Percentiles rank a stretch among this genome's conserved stretches.
Evolutionary conservation across 139 green algal genomes (phyloP).

Genomic region (Ulvella scutata): DNA sequence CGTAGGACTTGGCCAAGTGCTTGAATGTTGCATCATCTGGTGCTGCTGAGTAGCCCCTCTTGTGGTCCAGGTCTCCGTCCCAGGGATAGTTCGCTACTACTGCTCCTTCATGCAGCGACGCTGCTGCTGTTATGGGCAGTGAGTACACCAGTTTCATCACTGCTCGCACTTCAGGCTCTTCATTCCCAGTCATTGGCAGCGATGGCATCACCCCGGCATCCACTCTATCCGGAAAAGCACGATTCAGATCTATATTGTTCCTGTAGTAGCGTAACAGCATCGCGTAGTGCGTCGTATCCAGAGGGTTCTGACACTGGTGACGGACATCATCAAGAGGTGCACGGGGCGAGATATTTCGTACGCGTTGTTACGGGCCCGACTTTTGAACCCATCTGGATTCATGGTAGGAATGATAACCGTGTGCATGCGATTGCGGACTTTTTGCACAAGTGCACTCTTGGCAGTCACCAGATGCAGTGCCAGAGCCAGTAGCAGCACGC

Average conservation of each 20-base stretch:
- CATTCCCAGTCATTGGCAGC: slow-evolving; percentile 15
- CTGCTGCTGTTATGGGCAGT: slow-evolving; percentile 31
- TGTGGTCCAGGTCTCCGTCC: slow-evolving; percentile 46
- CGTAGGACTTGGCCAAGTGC: slow-evolving; percentile 53
- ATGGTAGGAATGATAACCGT: slow-evolving; percentile 56
- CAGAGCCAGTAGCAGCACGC: not conserved
- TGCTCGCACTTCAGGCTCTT: slow-evolving; percentile 49
- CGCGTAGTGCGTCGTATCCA: too few relatives aligned
- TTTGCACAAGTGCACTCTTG: not conserved
- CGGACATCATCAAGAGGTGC: not conserved
- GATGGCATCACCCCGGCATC: not conserved
- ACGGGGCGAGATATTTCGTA: slow-evolving; percentile 3
- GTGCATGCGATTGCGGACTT: slow-evolving; percentile 24
- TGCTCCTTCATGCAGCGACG: slow-evolving; percentile 62
- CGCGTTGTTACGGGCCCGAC: slow-evolving; percentile 33
- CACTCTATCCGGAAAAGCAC: slow-evolving; percentile 78
- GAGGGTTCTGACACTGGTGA: too few relatives aligned
- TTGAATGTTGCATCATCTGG: slow-evolving; percentile 67
- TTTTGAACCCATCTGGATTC: slow-evolving; percentile 80
- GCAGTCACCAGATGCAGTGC: not conserved
- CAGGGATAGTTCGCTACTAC: slow-evolving; percentile 76
- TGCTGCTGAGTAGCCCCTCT: slow-evolving; percentile 30
- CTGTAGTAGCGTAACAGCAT: slow-evolving; percentile 12
- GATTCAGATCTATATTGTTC: slow-evolving; percentile 62
- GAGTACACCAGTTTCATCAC: slow-evolving; percentile 50